These are phyloP conservation scores for Cercospora sp. DNA, from an alignment of 2,329 filamentous ascomycete species.

Conservation along the genomic window DNA sequence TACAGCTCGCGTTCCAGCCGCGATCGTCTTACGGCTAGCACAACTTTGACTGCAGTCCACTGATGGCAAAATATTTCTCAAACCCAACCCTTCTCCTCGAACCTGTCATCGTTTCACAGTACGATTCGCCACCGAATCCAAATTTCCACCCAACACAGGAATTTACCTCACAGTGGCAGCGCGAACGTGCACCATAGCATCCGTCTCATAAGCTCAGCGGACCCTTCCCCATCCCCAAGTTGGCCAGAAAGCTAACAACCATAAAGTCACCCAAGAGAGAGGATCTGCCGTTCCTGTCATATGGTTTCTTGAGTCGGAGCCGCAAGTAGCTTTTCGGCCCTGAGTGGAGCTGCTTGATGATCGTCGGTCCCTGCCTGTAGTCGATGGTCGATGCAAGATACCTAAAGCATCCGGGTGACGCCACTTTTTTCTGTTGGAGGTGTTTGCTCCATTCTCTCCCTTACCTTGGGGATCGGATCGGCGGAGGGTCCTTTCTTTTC, in stretches of 20 bases:
- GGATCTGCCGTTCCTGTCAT: not conserved
- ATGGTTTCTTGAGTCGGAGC: not conserved
- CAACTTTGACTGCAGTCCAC: not conserved
- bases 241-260: not conserved
- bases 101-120: not conserved
- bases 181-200: not conserved
- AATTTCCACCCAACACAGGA: not conserved
- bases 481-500: not conserved
- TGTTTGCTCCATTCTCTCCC: not conserved
- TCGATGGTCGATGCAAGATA: not conserved
- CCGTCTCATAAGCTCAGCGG: not conserved
- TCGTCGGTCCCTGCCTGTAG: not conserved
- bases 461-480: not conserved
- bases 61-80: not conserved
- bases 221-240: not conserved
- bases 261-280: not conserved
- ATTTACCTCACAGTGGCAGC: not conserved
- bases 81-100: not conserved
- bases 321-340: not conserved
- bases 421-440: not conserved
- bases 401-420: not conserved
- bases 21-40: not conserved
- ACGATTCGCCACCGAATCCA: not conserved
- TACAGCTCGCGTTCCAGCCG: not conserved
- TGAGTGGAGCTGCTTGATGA: too few relatives aligned